phyloP scores from a whole-genome alignment of 441 rosid genomes.

The Gossypium trilobum region DNA sequence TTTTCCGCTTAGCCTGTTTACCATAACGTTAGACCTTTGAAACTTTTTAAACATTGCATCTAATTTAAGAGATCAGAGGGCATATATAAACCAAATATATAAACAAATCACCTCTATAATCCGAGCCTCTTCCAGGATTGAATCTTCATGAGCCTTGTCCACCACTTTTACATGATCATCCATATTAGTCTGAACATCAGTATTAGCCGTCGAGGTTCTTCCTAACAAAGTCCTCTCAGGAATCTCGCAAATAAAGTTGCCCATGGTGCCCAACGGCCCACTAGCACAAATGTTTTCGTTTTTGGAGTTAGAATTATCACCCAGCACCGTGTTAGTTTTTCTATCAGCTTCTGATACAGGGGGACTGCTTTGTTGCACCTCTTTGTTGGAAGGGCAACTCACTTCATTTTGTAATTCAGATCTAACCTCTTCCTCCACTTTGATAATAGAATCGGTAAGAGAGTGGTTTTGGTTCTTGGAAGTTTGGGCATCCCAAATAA shows the following conservation, averaged over 20 bases:
- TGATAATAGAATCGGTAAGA: constrained; percentile 27
- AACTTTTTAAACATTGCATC: constrained; percentile 13
- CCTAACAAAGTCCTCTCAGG: constrained; percentile 29
- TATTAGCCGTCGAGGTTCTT: constrained; percentile 28
- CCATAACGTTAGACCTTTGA: constrained; percentile 21
- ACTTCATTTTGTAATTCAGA: constrained; percentile 38
- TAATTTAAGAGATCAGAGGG: constrained; percentile 13
- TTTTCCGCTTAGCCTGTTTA: constrained; percentile 78
- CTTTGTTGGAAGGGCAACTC: constrained; percentile 30
- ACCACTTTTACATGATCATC: constrained; percentile 29
- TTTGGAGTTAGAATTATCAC: constrained; percentile 26
- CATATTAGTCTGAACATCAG: constrained; percentile 39
- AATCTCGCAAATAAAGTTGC: constrained; percentile 31
- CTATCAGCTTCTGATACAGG: constrained; percentile 28
- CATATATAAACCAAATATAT: constrained; percentile 17
- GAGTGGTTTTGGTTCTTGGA: constrained; percentile 27
- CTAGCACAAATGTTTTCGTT: constrained; percentile 26
- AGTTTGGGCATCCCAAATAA: constrained; percentile 23
- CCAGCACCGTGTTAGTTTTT: constrained; percentile 24
- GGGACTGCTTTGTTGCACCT: constrained; percentile 35
- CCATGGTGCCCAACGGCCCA: constrained; percentile 32
- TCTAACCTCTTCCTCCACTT: constrained; percentile 40
- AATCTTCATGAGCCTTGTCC: constrained; percentile 66
- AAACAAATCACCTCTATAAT: constrained; percentile 59
- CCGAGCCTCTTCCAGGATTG: constrained; percentile 83